These are phyloP conservation scores for Alternaria hordeiaustralica DNA, from an alignment of 2,329 filamentous ascomycete genomes.

Conservation along the genomic window DNA sequence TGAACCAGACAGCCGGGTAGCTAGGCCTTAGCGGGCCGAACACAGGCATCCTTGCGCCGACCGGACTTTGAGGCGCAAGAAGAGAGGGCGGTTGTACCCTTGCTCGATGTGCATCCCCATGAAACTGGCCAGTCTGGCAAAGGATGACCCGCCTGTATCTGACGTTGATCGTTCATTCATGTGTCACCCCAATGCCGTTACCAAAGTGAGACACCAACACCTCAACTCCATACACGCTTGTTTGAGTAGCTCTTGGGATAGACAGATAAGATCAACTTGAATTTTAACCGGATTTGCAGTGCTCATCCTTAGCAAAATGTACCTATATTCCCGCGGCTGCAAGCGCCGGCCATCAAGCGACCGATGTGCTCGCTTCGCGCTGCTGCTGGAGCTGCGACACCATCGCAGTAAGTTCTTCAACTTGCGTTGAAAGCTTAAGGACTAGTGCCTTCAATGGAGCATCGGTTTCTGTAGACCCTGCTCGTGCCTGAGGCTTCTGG, in stretches of 20 bases:
- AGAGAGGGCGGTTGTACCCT: constrained; percentile 26
- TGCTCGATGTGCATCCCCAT: constrained; percentile 20
- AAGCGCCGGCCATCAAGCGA: constrained; percentile 48
- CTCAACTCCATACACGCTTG: constrained; percentile 17
- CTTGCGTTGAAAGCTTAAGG: constrained; percentile 47
- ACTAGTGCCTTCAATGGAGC: constrained; percentile 47
- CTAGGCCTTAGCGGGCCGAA: constrained; percentile 42
- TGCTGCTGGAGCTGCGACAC: constrained; percentile 48
- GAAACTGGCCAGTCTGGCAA: constrained; percentile 10
- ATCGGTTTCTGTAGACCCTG: constrained; percentile 35
- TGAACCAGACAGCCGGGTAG: constrained; percentile 39
- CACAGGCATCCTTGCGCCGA: constrained; percentile 31
- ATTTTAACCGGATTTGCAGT: constrained; percentile 15
- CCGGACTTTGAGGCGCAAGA: constrained; percentile 39
- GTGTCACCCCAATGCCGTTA: constrained; percentile 16
- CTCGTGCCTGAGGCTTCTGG: constrained; percentile 27
- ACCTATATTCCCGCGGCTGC: constrained; percentile 28
- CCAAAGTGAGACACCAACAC: constrained; percentile 32
- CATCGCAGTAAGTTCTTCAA: constrained; percentile 49
- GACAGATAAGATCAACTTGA: constrained; percentile 19
- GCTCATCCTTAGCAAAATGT: constrained; percentile 13
- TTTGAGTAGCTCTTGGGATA: constrained; percentile 12
- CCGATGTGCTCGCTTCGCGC: constrained; percentile 34
- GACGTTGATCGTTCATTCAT: constrained; percentile 23
- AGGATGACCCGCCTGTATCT: constrained; percentile 19